These are phyloP conservation scores for Myriosclerotinia curreyana DNA, from an alignment of 2,329 filamentous ascomycete genomes.

Conservation along the genomic window DNA sequence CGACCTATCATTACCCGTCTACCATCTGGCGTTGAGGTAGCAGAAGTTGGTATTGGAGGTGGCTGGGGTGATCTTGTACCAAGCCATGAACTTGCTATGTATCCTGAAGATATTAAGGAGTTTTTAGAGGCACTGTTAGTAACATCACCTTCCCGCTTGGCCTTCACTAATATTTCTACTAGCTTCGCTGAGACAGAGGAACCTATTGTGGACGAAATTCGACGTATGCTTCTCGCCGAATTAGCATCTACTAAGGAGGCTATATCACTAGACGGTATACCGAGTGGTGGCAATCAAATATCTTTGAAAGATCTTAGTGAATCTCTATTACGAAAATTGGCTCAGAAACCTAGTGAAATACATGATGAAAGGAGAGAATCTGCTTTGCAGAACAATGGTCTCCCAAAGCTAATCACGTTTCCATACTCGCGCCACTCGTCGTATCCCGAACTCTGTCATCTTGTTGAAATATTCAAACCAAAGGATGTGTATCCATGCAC, in stretches of 20 bases:
- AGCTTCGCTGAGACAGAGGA: constrained; percentile 33
- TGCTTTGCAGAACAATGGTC: background rate
- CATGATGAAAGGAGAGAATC: background rate
- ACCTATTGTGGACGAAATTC: constrained; percentile 41
- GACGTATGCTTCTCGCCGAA: constrained; percentile 29
- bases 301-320: constrained; percentile 30
- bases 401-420: constrained; percentile 52
- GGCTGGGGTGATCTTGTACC: constrained; percentile 69
- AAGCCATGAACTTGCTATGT: constrained; percentile 6
- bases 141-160: background rate
- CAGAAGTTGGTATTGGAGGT: constrained; percentile 74
- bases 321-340: constrained; percentile 30
- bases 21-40: constrained; percentile 58
- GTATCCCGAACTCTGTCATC: constrained; percentile 70
- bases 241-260: constrained; percentile 29
- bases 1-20: constrained; percentile 71
- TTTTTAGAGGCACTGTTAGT: constrained; percentile 13
- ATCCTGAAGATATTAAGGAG: background rate
- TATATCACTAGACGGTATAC: constrained; percentile 33
- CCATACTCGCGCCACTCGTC: constrained; percentile 90
- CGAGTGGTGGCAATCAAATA: constrained; percentile 28
- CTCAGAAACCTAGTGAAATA: constrained; percentile 19
- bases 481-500: constrained; percentile 83
- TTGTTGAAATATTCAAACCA: constrained; percentile 67
- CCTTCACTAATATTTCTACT: constrained; percentile 12